Evolutionary conservation across 768 basidiomycete genomes (phyloP), one percentile per base, ranked within the genome.

Genomic region (Crepidotus variabilis): DNA sequence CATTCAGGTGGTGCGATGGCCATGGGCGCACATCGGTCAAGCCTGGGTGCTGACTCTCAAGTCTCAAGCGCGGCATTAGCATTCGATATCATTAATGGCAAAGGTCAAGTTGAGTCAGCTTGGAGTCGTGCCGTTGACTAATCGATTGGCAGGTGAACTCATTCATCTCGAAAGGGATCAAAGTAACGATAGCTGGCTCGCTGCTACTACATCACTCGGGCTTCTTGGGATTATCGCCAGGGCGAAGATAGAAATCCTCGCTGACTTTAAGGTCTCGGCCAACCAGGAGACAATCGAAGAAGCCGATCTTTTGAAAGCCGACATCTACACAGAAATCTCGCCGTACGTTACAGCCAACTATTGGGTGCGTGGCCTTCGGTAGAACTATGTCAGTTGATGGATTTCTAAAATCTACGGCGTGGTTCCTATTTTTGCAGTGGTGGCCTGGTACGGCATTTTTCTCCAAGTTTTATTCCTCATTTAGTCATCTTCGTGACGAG

Each of bases 1-100:
- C 10, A 8, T n/a, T 34, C 50, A 73, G 72, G 66, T 52, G 73
- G 72, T 34, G 72, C 73, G 46, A 67, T 72, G 55, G 71, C 73
- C 13, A 74, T 74, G 73, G 72, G 72, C 47, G 72, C 71, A 0
- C 72, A 72, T 64, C 69, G 73, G n/a, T 73, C 72, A 20, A 73
- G 71, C n/a, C 65, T 73, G 36, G 67, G 71, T 18, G 71, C 73
- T 48, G 67, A 74, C 49, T 73, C 72, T 2, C 73, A 73, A 55
- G 73, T 71, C 1, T 73, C 72, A 10, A 66, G 63, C 32, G 70
- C 72, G 6, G 71, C 71, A 14, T 60, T 73, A 14, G 64, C 65
- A 5, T 62, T 73, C 56, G 73, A 74, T 36, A 72, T 73, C 23
- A 71, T 28, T 8, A 28, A 28, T 28, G 72, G 72, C 14, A 66